Evolutionary conservation across 2,329 filamentous ascomycete genomes (phyloP), one percentile per base, ranked within the genome.

Genomic region (Penicillium brasilianum): DNA sequence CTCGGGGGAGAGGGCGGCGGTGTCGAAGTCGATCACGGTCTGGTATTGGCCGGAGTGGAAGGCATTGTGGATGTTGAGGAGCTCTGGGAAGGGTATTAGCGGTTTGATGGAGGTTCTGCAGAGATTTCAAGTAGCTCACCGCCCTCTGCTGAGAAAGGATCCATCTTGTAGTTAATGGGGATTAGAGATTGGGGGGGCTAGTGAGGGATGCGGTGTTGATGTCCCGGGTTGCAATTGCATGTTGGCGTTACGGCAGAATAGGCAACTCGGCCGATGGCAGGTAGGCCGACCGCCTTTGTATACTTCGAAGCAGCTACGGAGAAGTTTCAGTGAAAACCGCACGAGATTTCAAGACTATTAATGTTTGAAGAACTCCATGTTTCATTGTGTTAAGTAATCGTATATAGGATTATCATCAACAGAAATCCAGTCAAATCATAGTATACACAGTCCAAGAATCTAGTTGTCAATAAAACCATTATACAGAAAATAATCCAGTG

Each of bases 11-110:
- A 98, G 90, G 61, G 88, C 83, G 6, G 90, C 88, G 46, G 88
- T 90, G 78, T 96, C 90, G 80, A 93, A 96, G 81, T 95, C 90
- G 78, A 96, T 79, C 66, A 96, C 93, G 74, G 89, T 84, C 74
- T 91, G 86, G 84, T 92, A 97, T 83, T 96, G 93, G 74, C 91
- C 93, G 77, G 87, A 85, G 78, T 87, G 83, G 80, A 88, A 88
- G 74, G 86, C 85, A 72, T 84, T 87, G 80, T 87, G 85, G 74
- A 88, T 86, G 81, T 87, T 88, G 73, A 88, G 83, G 71, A 89
- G 85, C 78, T 89, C 87, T 87, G 72, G 22, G 39, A 37, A 70
- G 66, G 72, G 41, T 54, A 25, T 64, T 28, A 62, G 59, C 57
- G 50, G 51, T 18, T 14, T 52, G 51, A 14, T 50, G 10, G 22